Evolutionary conservation across 169 alveolate genomes (phyloP).

Genomic region (Toxoplasma gondii): DNA sequence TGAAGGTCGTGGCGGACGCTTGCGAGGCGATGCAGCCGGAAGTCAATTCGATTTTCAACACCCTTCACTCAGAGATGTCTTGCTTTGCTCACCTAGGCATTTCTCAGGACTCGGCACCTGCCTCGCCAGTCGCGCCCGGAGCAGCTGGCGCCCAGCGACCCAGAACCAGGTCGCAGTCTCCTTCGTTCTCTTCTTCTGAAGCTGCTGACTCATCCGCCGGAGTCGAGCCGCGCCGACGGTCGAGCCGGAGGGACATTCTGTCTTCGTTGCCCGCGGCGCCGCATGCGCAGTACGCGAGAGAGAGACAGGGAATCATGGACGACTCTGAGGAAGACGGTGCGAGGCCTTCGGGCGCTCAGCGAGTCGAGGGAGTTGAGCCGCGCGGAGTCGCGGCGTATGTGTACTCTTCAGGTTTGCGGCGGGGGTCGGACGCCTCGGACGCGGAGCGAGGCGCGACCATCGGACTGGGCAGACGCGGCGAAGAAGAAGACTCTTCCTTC

Average conservation of each 20-base stretch:
- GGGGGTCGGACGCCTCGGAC: neutral
- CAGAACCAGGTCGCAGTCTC: too few relatives aligned
- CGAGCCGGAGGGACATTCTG: too few relatives aligned
- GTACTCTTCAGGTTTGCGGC: neutral
- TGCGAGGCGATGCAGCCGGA: conserved; percentile 49
- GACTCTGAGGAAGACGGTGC: neutral
- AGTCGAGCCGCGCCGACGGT: too few relatives aligned
- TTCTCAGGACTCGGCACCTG: conserved; percentile 28
- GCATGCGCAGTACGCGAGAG: neutral
- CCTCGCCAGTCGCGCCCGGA: too few relatives aligned
- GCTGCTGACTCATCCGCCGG: too few relatives aligned
- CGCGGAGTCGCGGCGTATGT: neutral
- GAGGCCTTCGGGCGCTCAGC: neutral
- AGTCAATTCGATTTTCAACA: conserved; percentile 38
- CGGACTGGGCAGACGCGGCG: neutral
- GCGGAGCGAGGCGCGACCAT: neutral
- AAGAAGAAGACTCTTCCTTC: conserved; percentile 20
- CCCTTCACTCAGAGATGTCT: neutral
- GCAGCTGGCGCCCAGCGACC: too few relatives aligned
- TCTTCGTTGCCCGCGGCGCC: neutral
- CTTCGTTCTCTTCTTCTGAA: too few relatives aligned
- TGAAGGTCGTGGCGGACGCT: conserved; percentile 13
- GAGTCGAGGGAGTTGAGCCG: too few relatives aligned
- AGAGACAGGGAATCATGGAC: neutral
- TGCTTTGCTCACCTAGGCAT: conserved; percentile 21